Evolutionary conservation across 257 asterid species (phyloP).

Genomic region (Jasminum sambac): DNA sequence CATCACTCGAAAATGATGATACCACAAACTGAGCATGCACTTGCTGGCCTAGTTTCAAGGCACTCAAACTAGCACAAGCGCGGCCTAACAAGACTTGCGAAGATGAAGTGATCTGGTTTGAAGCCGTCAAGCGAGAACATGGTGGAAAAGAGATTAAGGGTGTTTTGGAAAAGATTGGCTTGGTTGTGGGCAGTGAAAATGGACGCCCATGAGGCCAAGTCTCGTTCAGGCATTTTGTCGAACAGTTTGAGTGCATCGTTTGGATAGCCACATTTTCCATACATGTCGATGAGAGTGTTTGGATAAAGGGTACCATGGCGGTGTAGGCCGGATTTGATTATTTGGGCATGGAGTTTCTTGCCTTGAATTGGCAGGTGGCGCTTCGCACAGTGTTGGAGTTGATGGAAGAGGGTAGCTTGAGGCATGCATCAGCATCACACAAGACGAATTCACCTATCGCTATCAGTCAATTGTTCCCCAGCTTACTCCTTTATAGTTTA

Average conservation of each 20-base stretch:
- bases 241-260: constrained; percentile 59
- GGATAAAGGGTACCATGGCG: constrained; percentile 30
- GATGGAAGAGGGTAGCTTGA: constrained; percentile 36
- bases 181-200: constrained; percentile 67
- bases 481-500: too few species aligned
- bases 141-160: constrained; percentile 43
- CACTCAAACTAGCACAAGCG: constrained; percentile 59
- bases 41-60: constrained; percentile 54
- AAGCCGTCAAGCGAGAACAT: constrained; percentile 38
- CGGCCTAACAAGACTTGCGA: constrained; percentile 54
- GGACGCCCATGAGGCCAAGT: constrained; percentile 81
- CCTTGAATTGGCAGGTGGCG: constrained; percentile 41
- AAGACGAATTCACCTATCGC: too few species aligned
- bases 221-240: constrained; percentile 71
- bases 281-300: constrained; percentile 57
- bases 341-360: constrained; percentile 57
- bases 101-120: constrained; percentile 64
- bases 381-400: constrained; percentile 51
- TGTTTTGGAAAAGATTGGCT: constrained; percentile 37
- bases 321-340: constrained; percentile 56
- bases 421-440: constrained; percentile 39
- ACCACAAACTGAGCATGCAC: constrained; percentile 62
- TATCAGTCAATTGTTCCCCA: too few species aligned
- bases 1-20: constrained; percentile 51
- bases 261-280: constrained; percentile 52